phyloP scores from a whole-genome alignment of 495 filamentous ascomycete genomes.

The Aspergillus nanangensis region DNA sequence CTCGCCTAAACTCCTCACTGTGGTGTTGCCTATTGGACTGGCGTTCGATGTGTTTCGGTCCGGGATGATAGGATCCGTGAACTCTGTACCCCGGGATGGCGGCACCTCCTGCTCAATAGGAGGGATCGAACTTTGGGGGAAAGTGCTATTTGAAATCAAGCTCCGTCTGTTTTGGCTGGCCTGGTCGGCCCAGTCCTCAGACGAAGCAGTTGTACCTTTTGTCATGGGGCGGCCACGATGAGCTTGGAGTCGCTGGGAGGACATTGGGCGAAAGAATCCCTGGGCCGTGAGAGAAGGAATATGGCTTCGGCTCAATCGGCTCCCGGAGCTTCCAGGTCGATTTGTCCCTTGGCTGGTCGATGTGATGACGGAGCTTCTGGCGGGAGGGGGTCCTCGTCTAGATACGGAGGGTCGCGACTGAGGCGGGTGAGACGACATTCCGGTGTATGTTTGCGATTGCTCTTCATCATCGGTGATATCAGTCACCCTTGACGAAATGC shows the following conservation, averaged over 20 bases:
- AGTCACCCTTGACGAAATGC: conserved; percentile 83
- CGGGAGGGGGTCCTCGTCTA: conserved; percentile 41
- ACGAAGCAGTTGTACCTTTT: conserved; percentile 35
- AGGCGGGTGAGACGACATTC: conserved; percentile 37
- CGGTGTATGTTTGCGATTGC: conserved; percentile 32
- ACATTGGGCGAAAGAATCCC: conserved; percentile 95
- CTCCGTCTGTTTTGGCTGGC: conserved; percentile 43
- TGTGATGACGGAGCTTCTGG: conserved; percentile 29
- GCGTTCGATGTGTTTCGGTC: conserved; percentile 70
- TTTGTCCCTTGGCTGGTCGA: conserved; percentile 35
- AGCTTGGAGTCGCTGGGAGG: conserved; percentile 88
- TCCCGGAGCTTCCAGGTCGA: conserved; percentile 60
- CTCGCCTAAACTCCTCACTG: conserved; percentile 62
- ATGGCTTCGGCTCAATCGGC: conserved; percentile 78
- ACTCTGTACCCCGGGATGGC: conserved; percentile 74
- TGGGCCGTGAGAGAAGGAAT: conserved; percentile 84
- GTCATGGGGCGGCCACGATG: conserved; percentile 62
- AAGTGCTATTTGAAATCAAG: conserved; percentile 43
- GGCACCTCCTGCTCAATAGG: conserved; percentile 56
- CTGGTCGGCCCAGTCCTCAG: conserved; percentile 41
- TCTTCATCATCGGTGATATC: conserved; percentile 59
- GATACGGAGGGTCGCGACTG: conserved; percentile 46
- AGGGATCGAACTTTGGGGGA: conserved; percentile 32
- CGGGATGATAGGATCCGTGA: conserved; percentile 58
- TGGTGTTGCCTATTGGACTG: conserved; percentile 65